Base-by-base conservation (phyloP, 75 land plant genomes). In the Cryptomeria japonica region DNA sequence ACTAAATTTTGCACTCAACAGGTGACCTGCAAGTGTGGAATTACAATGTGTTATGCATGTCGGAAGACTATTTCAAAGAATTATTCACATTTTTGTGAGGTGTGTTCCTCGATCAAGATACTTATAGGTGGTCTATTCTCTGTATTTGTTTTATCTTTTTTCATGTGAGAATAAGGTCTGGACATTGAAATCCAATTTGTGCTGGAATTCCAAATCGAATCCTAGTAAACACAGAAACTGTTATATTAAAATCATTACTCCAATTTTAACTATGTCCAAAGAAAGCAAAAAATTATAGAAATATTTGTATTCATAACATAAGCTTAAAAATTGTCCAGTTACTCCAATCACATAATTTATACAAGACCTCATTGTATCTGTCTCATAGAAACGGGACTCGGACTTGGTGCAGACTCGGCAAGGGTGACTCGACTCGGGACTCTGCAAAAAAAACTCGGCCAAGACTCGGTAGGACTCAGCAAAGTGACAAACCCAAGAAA, bases 21-120 rank as follows among this genome's bases (percentile, higher is more conserved):
- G 92, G 86, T 91, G 75, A 90, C 87, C 55, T 91, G 92, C 41
- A 90, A 87, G 70, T 91, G 92, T 90, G 92, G 92, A 55, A 46
- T 73, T 68, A 85, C 73, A 31, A 91, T 91, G 91, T 91, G 92
- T 75, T 91, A 91, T 88, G 85, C 90, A 36, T 91, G 92, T 70
- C 92, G 92, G 41, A 42, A 90, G 80, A 36, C 84, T 41, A 91
- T 91, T 64, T 28, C 82, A 38, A 41, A 84, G 18, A 84, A 79
- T 51, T 91, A 91, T 70, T 75, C 85, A 84, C 92, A 91, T 86
- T 91, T 91, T 86, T 91, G 92, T 80, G 88, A 87, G 87, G 92
- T 91, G 28, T 31, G 64, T 22, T 87, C 14, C 68, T 78, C 79
- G 8, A 51, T 84, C 36, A 84, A 84, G 55, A 34, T 73, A 37